These are phyloP conservation scores for Fusarium nanum DNA, from an alignment of 2,329 filamentous ascomycete genomes.

Conservation along the genomic window DNA sequence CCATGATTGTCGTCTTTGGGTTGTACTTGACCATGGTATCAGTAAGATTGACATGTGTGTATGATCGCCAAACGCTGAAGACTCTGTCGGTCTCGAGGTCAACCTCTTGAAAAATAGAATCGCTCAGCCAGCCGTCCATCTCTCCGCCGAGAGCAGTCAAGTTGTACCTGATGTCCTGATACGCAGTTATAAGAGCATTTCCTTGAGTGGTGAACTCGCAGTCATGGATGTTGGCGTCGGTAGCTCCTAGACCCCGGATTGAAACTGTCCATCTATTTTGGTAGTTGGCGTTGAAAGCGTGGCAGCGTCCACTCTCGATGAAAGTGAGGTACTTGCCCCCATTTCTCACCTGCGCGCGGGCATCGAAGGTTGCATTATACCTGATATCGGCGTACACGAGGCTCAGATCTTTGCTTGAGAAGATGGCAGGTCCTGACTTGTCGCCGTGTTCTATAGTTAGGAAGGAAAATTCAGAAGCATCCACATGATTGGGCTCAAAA, in stretches of 20 bases:
- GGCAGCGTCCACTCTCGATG: conserved; percentile 37
- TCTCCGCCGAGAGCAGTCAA: conserved; percentile 36
- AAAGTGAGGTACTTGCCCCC: conserved; percentile 39
- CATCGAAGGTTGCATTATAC: conserved; percentile 36
- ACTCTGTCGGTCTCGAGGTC: conserved; percentile 39
- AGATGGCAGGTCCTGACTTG: conserved; percentile 39
- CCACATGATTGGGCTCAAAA: conserved; percentile 32
- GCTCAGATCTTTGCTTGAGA: conserved; percentile 41
- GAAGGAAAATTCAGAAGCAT: conserved; percentile 38
- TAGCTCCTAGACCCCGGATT: conserved; percentile 23
- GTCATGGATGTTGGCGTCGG: conserved; percentile 39
- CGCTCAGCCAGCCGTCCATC: conserved; percentile 39
- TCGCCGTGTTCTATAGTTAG: conserved; percentile 29
- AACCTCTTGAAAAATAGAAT: conserved; percentile 43
- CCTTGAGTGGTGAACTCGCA: conserved; percentile 38
- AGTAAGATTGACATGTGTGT: conserved; percentile 37
- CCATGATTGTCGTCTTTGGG: conserved; percentile 34
- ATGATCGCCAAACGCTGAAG: conserved; percentile 43
- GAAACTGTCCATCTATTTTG: conserved; percentile 38
- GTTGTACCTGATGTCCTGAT: conserved; percentile 42
- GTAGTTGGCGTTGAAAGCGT: conserved; percentile 38
- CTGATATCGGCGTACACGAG: conserved; percentile 40
- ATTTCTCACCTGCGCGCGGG: conserved; percentile 31
- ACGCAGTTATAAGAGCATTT: conserved; percentile 40
- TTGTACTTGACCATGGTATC: conserved; percentile 37